These are phyloP conservation scores for Choiromyces venosus DNA, from an alignment of 495 filamentous ascomycete species.

Conservation along the genomic window DNA sequence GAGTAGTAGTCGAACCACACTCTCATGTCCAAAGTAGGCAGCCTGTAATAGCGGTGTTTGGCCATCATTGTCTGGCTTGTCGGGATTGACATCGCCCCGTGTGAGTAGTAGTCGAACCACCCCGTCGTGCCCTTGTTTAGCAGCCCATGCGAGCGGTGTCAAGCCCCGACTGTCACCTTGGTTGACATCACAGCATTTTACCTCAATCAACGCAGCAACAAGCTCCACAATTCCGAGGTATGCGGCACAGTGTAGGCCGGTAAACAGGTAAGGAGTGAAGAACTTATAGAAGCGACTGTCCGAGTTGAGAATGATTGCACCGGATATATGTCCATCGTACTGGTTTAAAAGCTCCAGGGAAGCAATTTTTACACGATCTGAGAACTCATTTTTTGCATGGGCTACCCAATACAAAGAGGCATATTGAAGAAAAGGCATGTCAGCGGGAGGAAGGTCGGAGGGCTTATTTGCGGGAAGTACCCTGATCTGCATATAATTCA, in stretches of 20 bases:
- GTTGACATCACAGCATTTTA: not conserved
- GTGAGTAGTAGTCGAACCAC: not conserved
- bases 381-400: not conserved
- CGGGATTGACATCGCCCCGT: not conserved
- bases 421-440: not conserved
- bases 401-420: not conserved
- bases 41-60: not conserved
- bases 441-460: not conserved
- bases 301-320: not conserved
- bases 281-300: too few relatives aligned
- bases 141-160: not conserved
- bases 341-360: not conserved
- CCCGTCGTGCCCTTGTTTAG: not conserved
- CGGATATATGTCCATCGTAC: not conserved
- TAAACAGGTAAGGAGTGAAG: not conserved
- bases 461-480: not conserved
- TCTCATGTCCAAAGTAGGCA: not conserved
- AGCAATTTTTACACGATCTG: not conserved
- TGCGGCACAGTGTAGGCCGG: not conserved
- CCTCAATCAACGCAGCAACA: not conserved
- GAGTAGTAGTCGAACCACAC: not conserved
- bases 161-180: not conserved
- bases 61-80: not conserved
- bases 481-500: not conserved
- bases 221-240: not conserved